Percentiles rank a stretch among this genome's conserved stretches.
Conservation (phyloP, 805 yeast genomes). For the Wickerhamiella vanderwaltii region DNA sequence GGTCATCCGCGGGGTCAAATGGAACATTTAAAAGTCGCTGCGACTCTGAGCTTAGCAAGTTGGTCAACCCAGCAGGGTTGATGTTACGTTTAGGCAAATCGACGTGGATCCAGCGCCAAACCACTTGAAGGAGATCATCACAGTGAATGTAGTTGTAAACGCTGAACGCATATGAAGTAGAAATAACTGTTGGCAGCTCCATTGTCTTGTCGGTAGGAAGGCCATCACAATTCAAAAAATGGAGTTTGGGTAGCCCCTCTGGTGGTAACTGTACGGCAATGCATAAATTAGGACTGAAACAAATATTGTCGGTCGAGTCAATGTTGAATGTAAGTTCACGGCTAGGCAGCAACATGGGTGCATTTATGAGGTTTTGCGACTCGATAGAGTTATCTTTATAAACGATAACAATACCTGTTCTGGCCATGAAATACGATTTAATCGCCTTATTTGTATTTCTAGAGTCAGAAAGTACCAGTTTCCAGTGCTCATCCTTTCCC, state of each 20-base stretch:
- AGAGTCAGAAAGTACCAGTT: conserved; percentile 3
- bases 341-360: conserved; percentile 11
- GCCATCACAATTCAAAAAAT: conserved; percentile 14
- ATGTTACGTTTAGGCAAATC: conserved; percentile 18
- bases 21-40: conserved; percentile 67
- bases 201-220: conserved; percentile 9
- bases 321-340: conserved; percentile 1
- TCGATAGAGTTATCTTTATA: conserved; percentile 18
- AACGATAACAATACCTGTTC: conserved; percentile 18
- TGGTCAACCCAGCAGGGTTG: conserved; percentile 27
- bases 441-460: conserved; percentile 15
- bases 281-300: conserved; percentile 27
- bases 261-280: conserved; percentile 20
- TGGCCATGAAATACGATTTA: conserved; percentile 14
- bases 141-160: conserved; percentile 55
- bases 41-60: conserved; percentile 45
- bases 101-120: conserved; percentile 37
- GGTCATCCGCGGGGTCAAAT: conserved; percentile 54
- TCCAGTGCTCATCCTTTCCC: not conserved
- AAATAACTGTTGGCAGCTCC: conserved; percentile 41
- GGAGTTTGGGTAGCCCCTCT: conserved; percentile 16
- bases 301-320: conserved; percentile 12
- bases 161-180: conserved; percentile 54
- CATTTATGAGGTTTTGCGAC: conserved; percentile 18
- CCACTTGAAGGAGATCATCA: conserved; percentile 55